These are phyloP conservation scores for Furcasterigmium furcatum DNA, from an alignment of 2,329 filamentous ascomycete genomes.

Conservation along the genomic window DNA sequence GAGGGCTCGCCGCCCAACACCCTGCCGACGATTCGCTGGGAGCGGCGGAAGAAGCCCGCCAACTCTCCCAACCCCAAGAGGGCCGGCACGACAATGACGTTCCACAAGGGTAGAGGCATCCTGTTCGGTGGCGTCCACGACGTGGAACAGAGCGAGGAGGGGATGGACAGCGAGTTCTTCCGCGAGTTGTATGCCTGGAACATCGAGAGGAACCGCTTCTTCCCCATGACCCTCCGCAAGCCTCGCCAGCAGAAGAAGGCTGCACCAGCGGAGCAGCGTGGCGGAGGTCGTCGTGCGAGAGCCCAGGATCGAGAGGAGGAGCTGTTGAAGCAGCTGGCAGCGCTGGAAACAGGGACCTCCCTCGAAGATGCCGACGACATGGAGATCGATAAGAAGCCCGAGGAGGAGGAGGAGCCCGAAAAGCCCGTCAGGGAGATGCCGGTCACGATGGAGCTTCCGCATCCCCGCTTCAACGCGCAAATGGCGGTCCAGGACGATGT, in stretches of 20 bases:
- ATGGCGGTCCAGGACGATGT: slow-evolving; percentile 88
- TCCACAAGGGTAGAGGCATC: slow-evolving; percentile 90
- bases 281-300: slow-evolving; percentile 60
- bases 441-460: slow-evolving; percentile 78
- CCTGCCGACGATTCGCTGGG: slow-evolving; percentile 79
- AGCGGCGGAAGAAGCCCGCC: slow-evolving; percentile 85
- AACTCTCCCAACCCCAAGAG: slow-evolving; percentile 82
- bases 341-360: slow-evolving; percentile 72
- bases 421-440: slow-evolving; percentile 59
- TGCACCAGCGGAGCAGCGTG: slow-evolving; percentile 51
- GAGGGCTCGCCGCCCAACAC: slow-evolving; percentile 63
- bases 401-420: slow-evolving; percentile 54
- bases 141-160: slow-evolving; percentile 86
- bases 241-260: slow-evolving; percentile 66
- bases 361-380: slow-evolving; percentile 50
- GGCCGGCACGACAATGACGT: slow-evolving; percentile 89
- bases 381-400: slow-evolving; percentile 43
- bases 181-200: slow-evolving; percentile 91
- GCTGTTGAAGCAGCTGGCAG: slow-evolving; percentile 79
- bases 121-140: slow-evolving; percentile 94
- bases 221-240: slow-evolving; percentile 75
- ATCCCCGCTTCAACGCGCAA: slow-evolving; percentile 86
- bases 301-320: slow-evolving; percentile 92
- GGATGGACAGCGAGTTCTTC: slow-evolving; percentile 97
- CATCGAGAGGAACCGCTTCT: slow-evolving; percentile 91